Percentiles rank a stretch among this genome's conserved stretches.
Conservation (phyloP, 1,139 yeast genomes). For the Wickerhamomyces sp. region DNA sequence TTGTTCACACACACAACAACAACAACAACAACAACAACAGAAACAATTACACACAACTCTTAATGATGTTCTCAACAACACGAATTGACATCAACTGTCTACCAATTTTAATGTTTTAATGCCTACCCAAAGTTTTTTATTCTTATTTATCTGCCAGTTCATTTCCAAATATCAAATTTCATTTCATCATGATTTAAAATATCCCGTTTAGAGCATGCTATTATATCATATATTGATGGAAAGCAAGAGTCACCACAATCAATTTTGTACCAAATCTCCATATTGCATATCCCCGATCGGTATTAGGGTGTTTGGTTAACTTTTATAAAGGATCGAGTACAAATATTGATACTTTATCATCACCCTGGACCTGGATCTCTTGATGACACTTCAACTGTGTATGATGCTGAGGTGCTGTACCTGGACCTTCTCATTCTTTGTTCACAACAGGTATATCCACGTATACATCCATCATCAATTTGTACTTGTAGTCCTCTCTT, state of each 20-base stretch:
- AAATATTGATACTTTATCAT: no score
- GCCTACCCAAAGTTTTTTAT: neutral
- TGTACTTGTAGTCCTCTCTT: no score
- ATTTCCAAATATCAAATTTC: neutral
- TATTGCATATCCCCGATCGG: neutral
- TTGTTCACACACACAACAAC: neutral
- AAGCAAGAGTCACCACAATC: no score
- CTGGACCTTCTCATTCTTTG: no score
- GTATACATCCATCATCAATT: no score
- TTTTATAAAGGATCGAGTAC: no score
- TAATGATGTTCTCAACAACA: neutral
- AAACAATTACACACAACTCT: neutral
- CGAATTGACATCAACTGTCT: slow-evolving; percentile 8
- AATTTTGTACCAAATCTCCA: neutral
- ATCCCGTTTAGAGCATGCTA: neutral
- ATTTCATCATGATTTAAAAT: neutral
- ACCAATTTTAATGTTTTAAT: slow-evolving; percentile 2
- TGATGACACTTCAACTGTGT: no score
- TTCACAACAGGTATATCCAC: no score
- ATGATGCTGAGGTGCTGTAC: no score
- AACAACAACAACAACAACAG: neutral
- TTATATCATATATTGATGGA: no score
- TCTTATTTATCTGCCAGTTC: neutral
- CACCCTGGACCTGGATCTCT: no score
- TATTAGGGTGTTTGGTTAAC: neutral